These are phyloP conservation scores for Calonectria leucothoes DNA, from an alignment of 2,329 filamentous ascomycete genomes.

Conservation along the genomic window DNA sequence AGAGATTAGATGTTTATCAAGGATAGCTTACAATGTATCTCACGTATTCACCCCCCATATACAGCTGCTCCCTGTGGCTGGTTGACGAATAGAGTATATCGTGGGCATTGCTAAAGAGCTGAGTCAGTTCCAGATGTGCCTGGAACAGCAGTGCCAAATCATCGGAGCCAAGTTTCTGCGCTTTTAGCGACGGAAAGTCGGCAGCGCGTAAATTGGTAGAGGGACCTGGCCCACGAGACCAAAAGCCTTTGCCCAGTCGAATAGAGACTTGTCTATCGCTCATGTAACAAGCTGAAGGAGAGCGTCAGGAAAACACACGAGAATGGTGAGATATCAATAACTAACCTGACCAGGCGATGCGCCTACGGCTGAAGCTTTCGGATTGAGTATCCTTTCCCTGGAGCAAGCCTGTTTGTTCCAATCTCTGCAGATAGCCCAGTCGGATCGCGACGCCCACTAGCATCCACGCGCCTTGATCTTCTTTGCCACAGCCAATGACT, in stretches of 20 bases:
- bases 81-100: constrained; percentile 80
- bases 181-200: constrained; percentile 75
- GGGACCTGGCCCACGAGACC: constrained; percentile 77
- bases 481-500: constrained; percentile 76
- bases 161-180: constrained; percentile 68
- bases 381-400: constrained; percentile 70
- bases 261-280: constrained; percentile 77
- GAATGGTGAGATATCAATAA: background rate
- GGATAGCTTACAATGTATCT: constrained; percentile 67
- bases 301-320: background rate
- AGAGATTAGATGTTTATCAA: background rate
- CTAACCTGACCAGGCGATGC: constrained; percentile 74
- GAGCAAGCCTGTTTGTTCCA: constrained; percentile 76
- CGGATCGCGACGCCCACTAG: constrained; percentile 77
- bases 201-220: constrained; percentile 72
- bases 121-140: constrained; percentile 76
- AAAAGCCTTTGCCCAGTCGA: constrained; percentile 77
- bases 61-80: constrained; percentile 75
- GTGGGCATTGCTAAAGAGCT: constrained; percentile 79
- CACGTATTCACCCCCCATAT: constrained; percentile 78
- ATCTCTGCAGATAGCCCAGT: constrained; percentile 75
- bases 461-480: constrained; percentile 83
- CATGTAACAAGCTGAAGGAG: constrained; percentile 66
- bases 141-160: constrained; percentile 78
- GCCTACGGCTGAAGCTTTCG: constrained; percentile 69